phyloP scores from a whole-genome alignment of 2,329 filamentous ascomycete species.

The Didymella pinodella region DNA sequence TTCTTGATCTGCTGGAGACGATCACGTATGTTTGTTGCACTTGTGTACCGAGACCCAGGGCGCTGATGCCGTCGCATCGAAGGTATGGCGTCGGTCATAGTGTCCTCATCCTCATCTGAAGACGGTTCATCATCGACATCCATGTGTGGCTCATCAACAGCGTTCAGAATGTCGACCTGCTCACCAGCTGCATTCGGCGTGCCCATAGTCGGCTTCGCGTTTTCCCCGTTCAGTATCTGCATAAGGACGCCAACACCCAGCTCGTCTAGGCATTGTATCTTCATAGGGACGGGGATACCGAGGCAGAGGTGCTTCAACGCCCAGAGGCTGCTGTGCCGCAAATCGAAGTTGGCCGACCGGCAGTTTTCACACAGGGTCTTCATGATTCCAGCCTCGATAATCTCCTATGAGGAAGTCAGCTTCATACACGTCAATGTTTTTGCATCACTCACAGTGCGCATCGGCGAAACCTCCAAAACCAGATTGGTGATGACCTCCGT shows the following conservation, averaged over 20 bases:
- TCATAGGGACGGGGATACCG: slow-evolving; percentile 73
- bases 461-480: slow-evolving; percentile 86
- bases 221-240: slow-evolving; percentile 73
- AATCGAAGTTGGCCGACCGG: slow-evolving; percentile 77
- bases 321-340: slow-evolving; percentile 89
- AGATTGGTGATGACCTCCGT: slow-evolving; percentile 86
- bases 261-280: slow-evolving; percentile 78
- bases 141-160: slow-evolving; percentile 54
- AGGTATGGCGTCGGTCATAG: slow-evolving; percentile 56
- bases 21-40: slow-evolving; percentile 47
- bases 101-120: slow-evolving; percentile 57
- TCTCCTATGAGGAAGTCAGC: slow-evolving; percentile 55
- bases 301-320: slow-evolving; percentile 89
- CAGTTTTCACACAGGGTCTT: slow-evolving; percentile 83
- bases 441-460: slow-evolving; percentile 75
- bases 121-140: slow-evolving; percentile 51
- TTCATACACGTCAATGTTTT: too few species aligned
- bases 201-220: slow-evolving; percentile 57
- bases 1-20: slow-evolving; percentile 62
- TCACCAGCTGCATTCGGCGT: slow-evolving; percentile 67
- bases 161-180: slow-evolving; percentile 67
- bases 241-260: slow-evolving; percentile 82
- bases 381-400: slow-evolving; percentile 77
- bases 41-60: slow-evolving; percentile 47
- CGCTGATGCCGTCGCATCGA: slow-evolving; percentile 50